These are phyloP conservation scores for Carallia brachiata DNA, from an alignment of 345 rosid species.

Conservation along the genomic window DNA sequence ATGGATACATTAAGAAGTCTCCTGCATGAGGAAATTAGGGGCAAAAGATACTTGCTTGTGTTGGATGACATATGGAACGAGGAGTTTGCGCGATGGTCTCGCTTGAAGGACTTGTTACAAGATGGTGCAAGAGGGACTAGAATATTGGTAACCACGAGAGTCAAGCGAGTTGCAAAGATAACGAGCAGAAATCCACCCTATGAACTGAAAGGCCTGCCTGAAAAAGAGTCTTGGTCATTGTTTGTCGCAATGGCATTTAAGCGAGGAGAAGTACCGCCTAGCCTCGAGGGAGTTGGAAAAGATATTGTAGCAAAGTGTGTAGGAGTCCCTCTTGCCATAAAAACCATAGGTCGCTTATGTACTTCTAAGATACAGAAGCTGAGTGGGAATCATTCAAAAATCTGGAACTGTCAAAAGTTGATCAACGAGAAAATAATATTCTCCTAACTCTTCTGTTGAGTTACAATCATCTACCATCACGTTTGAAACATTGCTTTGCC, in stretches of 20 bases:
- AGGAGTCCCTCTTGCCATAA: too few relatives aligned
- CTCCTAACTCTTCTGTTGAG: constrained; percentile 10
- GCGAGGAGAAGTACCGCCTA: not conserved
- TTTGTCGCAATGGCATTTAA: constrained; percentile 16
- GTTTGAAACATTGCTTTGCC: constrained; percentile 8
- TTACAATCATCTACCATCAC: not conserved
- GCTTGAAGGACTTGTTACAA: constrained; percentile 3
- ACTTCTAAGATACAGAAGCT: constrained; percentile 13
- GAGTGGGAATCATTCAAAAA: constrained; percentile 3
- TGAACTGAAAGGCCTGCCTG: not conserved
- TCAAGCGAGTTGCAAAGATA: constrained; percentile 15
- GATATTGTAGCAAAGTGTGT: constrained; percentile 17
- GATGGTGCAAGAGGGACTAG: constrained; percentile 20
- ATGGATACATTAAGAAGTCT: too few relatives aligned
- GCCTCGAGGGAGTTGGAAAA: not conserved
- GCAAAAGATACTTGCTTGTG: too few relatives aligned
- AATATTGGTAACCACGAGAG: constrained; percentile 22
- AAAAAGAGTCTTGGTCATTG: constrained; percentile 19
- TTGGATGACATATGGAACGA: too few relatives aligned
- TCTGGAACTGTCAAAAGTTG: not conserved
- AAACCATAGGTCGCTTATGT: not conserved
- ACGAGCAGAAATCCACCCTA: not conserved
- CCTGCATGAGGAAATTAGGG: too few relatives aligned
- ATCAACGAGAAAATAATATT: not conserved
- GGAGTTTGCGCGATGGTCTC: constrained; percentile 9